Evolutionary conservation across 208 protist species (phyloP).

Genomic region (Trypanosoma cruzi): DNA sequence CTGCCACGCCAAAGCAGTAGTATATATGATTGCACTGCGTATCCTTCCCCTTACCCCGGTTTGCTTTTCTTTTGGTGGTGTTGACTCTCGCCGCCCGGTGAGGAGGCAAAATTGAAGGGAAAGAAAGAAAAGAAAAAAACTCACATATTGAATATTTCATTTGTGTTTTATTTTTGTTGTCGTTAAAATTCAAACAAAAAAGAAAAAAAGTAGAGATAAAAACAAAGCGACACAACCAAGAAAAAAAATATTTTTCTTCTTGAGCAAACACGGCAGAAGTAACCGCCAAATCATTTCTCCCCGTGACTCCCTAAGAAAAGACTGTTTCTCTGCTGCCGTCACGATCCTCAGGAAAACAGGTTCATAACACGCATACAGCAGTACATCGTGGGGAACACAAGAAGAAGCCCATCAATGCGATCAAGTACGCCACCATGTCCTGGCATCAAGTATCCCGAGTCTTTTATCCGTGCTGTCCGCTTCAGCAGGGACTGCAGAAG

Average conservation of each 20-base stretch:
- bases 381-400: slow-evolving; percentile 81
- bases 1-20: neutral
- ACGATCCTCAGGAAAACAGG: slow-evolving; percentile 9
- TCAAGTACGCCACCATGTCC: slow-evolving; percentile 93
- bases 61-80: neutral
- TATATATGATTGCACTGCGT: neutral
- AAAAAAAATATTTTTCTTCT: neutral
- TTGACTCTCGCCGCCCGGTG: neutral
- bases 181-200: too few relatives aligned
- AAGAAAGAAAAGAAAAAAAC: neutral
- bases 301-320: neutral
- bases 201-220: slow-evolving; percentile 18
- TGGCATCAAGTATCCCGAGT: slow-evolving; percentile 81
- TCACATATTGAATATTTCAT: too few relatives aligned
- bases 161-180: too few relatives aligned
- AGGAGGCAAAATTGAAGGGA: neutral
- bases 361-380: slow-evolving; percentile 38
- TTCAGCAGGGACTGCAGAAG: slow-evolving; percentile 91
- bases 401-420: slow-evolving; percentile 83
- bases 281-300: neutral
- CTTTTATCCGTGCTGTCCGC: slow-evolving; percentile 84
- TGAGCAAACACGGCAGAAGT: neutral
- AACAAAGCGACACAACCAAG: neutral
- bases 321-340: neutral
- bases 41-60: neutral